Evolutionary conservation across 495 filamentous ascomycete genomes (phyloP).

Genomic region (Penicillium subrubescens): DNA sequence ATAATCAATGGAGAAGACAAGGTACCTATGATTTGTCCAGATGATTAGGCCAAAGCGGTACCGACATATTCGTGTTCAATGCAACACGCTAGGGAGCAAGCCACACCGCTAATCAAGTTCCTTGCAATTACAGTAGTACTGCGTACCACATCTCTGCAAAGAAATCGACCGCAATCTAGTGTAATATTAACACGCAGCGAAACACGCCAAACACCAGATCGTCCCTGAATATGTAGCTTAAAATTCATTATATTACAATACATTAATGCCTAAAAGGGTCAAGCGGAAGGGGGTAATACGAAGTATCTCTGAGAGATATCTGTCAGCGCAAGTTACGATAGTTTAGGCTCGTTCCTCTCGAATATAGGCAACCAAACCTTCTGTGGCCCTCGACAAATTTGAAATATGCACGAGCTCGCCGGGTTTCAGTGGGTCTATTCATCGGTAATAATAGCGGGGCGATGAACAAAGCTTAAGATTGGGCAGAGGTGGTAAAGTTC

Average conservation of each 20-base stretch:
- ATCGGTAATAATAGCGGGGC: too few relatives aligned
- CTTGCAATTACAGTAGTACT: background rate
- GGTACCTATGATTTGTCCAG: too few relatives aligned
- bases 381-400: too few relatives aligned
- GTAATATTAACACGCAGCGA: background rate
- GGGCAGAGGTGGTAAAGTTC: too few relatives aligned
- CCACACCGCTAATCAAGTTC: background rate
- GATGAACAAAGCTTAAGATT: too few relatives aligned
- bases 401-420: too few relatives aligned
- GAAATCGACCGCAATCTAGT: background rate
- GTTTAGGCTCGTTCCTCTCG: too few relatives aligned
- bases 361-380: too few relatives aligned
- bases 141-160: background rate
- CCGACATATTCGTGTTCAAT: too few relatives aligned
- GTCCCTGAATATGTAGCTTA: background rate
- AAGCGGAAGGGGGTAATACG: background rate
- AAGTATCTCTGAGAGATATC: background rate
- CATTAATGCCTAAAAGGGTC: background rate
- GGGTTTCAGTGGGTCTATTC: too few relatives aligned
- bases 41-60: too few relatives aligned
- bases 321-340: background rate
- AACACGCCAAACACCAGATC: background rate
- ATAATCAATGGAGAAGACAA: too few relatives aligned
- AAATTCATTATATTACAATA: background rate
- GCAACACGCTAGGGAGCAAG: background rate